Base-by-base conservation (phyloP, 2,329 filamentous ascomycete species). In the Alternaria burnsii region DNA sequence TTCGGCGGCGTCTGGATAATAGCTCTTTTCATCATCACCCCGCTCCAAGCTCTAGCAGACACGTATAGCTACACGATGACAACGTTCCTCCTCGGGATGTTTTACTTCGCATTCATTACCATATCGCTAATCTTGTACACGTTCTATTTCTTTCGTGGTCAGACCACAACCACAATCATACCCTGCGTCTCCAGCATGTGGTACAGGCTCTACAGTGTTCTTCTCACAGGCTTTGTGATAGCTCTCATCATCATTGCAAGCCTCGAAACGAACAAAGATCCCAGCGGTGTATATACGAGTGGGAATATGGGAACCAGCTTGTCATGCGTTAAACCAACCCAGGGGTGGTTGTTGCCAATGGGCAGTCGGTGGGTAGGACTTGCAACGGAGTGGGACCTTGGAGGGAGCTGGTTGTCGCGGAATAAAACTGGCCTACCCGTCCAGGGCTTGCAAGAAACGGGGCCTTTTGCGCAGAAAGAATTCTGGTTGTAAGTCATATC, bases 131-230 rank as follows among this genome's bases (percentile, higher is more conserved):
- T 26, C 3, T 16, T 62, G 4, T 62, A 61, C 30, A 38, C 47
- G 5, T 42, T 59, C 24, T 57, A 59, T 22, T 63, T 63, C 5
- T 30, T 60, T 16, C 46, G 46, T 18, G 62, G 52, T 3, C 54
- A 58, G 26, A 67, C 58, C 4, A 63, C 59, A 14, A 63, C 58
- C 22, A 63, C 59, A 3, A 52, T 68, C 14, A 34, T 67, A 4
- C 64, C 64, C 10, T 63, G 61, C 26, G 46, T 65, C 26, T 60
- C 59, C 1, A 60, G 34, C 18, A 48, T 32, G 12, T 65, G 64
- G 62, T 65, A 68, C 47, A 65, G 55, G 47, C 20, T 65, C 11
- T 67, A 68, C 24, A 67, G 59, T 8, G 3, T 65, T 5, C n/a
- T 58, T 12, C 24, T 63, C n/a, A 30, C 63, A 7, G 40, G 14